Conservation (phyloP, 1,284 basidiomycete genomes). For the Ustilago loliicola region DNA sequence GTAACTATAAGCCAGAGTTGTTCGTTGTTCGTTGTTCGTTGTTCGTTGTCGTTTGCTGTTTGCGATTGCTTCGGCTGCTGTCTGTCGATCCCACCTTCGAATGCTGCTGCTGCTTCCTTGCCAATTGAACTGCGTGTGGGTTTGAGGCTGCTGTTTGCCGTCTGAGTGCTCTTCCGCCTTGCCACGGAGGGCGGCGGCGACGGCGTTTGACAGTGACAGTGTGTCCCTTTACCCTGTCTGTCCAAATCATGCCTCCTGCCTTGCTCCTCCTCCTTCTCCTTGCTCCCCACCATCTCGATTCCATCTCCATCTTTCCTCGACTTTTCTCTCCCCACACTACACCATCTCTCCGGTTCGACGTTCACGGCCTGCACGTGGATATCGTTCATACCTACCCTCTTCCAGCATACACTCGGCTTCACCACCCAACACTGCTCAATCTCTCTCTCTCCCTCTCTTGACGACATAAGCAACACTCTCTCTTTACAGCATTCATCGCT, state of each 20-base stretch:
- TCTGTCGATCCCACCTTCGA: conserved; percentile 1
- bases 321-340: conserved; percentile 1
- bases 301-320: not conserved
- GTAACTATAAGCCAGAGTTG: no score
- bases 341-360: conserved; percentile 18
- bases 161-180: no score
- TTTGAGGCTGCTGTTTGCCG: no score
- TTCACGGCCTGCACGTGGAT: conserved; percentile 42
- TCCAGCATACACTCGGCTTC: no score
- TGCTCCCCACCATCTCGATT: not conserved
- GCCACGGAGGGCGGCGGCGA: no score
- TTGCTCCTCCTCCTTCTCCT: not conserved
- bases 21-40: no score
- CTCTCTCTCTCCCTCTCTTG: not conserved
- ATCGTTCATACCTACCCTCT: not conserved
- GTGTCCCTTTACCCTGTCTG: no score
- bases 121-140: no score
- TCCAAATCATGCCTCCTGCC: not conserved
- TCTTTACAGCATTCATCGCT: conserved; percentile 4
- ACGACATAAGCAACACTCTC: conserved; percentile 15
- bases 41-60: not conserved
- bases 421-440: not conserved
- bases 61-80: not conserved
- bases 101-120: not conserved
- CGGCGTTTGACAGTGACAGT: no score